A percentile compares a stretch with the other conserved stretches of the same genome.
Conservation (phyloP, 768 basidiomycete genomes). For the Leccinum disarticulatum region DNA sequence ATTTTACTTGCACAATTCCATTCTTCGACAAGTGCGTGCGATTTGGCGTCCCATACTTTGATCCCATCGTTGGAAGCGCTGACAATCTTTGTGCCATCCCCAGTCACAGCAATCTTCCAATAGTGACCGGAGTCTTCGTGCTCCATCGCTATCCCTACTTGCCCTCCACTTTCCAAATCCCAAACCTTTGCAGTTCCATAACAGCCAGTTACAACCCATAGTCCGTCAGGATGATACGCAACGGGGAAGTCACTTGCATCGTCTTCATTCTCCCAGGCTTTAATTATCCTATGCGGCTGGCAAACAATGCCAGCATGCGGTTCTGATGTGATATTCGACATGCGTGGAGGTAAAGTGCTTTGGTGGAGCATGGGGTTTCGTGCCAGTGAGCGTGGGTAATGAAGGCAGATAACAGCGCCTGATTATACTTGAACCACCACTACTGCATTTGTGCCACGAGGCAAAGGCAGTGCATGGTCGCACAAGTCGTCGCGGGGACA, state of each 20-base stretch:
- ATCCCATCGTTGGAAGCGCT: background rate
- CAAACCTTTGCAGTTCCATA: background rate
- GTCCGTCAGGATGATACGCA: background rate
- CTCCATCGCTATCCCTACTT: background rate
- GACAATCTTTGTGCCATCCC: background rate
- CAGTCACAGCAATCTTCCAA: background rate
- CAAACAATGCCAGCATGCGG: no score
- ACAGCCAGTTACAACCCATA: background rate
- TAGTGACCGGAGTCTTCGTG: background rate
- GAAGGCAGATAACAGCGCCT: no score
- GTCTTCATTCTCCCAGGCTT: no score
- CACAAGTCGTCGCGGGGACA: background rate
- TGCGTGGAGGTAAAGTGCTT: no score
- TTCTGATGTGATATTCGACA: no score
- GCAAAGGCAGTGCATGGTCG: no score
- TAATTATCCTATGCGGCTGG: no score
- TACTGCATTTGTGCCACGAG: no score
- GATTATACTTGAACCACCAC: no score
- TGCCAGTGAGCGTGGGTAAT: no score
- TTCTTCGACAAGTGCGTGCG: background rate
- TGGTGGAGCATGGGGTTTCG: no score
- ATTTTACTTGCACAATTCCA: fast-evolving
- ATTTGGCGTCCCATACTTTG: background rate
- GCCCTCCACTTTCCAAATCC: background rate
- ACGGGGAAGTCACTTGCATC: background rate